Evolutionary conservation across 2,329 filamentous ascomycete species (phyloP).

Genomic region (Hymenoscyphus repandus): DNA sequence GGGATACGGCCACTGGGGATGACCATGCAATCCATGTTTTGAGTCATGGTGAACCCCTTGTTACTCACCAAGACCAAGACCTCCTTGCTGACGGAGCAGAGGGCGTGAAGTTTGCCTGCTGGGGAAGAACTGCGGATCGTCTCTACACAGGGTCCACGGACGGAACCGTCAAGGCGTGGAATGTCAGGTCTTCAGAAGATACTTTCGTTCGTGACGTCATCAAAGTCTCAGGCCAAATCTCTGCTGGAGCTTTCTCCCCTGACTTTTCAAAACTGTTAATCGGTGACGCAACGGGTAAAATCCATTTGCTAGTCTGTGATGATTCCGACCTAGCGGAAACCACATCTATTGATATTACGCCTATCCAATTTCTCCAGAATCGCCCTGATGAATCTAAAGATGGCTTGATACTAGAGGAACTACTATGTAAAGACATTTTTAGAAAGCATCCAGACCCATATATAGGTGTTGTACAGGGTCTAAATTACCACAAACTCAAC

Average conservation of each 20-base stretch:
- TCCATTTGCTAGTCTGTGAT: slow-evolving; percentile 50
- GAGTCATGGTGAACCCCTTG: slow-evolving; percentile 41
- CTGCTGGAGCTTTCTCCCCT: slow-evolving; percentile 53
- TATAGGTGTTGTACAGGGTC: no score
- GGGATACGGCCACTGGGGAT: slow-evolving; percentile 50
- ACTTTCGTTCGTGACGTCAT: slow-evolving; percentile 49
- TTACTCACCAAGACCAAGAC: slow-evolving; percentile 26
- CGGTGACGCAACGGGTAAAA: slow-evolving; percentile 56
- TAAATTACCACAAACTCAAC: no score
- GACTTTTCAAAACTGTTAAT: slow-evolving; percentile 50
- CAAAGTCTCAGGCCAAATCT: slow-evolving; percentile 50
- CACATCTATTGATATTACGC: no score
- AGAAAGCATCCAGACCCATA: no score
- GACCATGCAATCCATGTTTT: slow-evolving; percentile 52
- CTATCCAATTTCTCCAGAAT: no score
- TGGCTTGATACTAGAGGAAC: no score
- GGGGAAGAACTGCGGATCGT: slow-evolving; percentile 51
- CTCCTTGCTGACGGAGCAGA: slow-evolving; percentile 49
- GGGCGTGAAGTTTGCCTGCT: slow-evolving; percentile 59
- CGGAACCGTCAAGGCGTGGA: slow-evolving; percentile 59
- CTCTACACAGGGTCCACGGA: slow-evolving; percentile 62
- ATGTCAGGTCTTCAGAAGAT: slow-evolving; percentile 41
- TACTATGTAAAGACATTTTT: no score
- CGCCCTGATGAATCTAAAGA: no score
- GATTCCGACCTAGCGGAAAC: slow-evolving; percentile 31